Evolutionary conservation across 164 flowering plant genomes (phyloP), one percentile per base, ranked within the genome.

Genomic region (Brasenia schreberi): DNA sequence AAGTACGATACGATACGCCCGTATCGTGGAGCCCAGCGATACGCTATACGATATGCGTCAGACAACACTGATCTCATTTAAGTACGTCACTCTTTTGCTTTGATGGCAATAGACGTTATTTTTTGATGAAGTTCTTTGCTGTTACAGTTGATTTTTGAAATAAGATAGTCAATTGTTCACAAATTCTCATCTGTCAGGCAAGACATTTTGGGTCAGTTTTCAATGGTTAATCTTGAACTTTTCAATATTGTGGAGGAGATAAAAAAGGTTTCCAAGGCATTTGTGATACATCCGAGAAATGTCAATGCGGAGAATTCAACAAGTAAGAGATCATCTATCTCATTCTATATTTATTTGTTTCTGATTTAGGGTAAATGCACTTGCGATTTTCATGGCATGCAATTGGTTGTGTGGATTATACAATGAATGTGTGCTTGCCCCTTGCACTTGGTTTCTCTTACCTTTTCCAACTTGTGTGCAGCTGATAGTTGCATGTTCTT

Each of bases 151-250:
- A 45, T 45, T 17, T 70, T 70, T 65, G 58, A 42, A 45, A 5
- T 27, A 53, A 19, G 14, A 53, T 27, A 19, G 7, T 63, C 0
- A 19, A 1, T 56, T 65, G 19, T 52, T 62, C 7, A 19, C 67
- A 42, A 45, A 45, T 45, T 45, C 27, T 7, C 11, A 60, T 60
- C 11, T 60, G 19, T 56, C 79, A 87, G 96, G 98, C 94, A 93
- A 73, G 97, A 86, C 77, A 73, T 84, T 19, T 63, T 89, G 81
- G 87, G 95, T 33, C 97, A 93, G 44, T 90, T 86, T 78, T 87
- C 98, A 7, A 93, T 90, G 97, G 96, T 93, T 62, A 93, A 93
- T 79, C 87, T 93, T 9, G 98, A 93, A 84, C 95, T 90, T 45
- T 89, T 76, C 78, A 90, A 83, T 80, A 89, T 93, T 71, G 92